Conservation (phyloP, 805 yeast species). For the Schizosaccharomyces cryophilus region DNA sequence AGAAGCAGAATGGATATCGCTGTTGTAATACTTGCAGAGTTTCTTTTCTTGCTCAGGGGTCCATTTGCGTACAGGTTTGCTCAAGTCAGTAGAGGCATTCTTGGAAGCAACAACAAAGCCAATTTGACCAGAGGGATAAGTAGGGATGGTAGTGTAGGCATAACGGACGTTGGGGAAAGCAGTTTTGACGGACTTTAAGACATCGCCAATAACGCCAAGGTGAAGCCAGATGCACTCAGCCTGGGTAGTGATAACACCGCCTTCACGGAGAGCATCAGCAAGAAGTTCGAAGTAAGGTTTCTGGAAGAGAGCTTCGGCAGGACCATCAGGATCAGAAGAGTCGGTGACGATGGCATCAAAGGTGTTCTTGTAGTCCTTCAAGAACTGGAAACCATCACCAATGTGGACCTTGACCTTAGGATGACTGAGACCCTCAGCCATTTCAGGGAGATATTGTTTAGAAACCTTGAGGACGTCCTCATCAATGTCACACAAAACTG, state of each 20-base stretch:
- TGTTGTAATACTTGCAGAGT: slow-evolving; percentile 60
- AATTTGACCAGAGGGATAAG: slow-evolving; percentile 90
- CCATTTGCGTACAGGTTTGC: slow-evolving; percentile 42
- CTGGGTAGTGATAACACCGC: slow-evolving; percentile 81
- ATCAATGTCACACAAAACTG: slow-evolving; percentile 82
- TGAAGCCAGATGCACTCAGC: slow-evolving; percentile 87
- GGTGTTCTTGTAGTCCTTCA: slow-evolving; percentile 57
- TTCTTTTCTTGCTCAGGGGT: slow-evolving; percentile 35
- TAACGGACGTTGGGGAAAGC: slow-evolving; percentile 83
- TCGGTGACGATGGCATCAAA: slow-evolving; percentile 93
- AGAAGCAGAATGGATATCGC: slow-evolving; percentile 63
- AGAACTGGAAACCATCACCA: slow-evolving; percentile 94
- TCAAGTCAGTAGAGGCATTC: slow-evolving; percentile 38
- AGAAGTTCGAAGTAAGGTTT: slow-evolving; percentile 71
- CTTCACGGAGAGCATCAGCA: slow-evolving; percentile 65
- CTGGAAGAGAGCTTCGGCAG: slow-evolving; percentile 84
- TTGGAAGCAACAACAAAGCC: slow-evolving; percentile 95
- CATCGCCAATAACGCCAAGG: slow-evolving; percentile 54
- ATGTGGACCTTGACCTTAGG: slow-evolving; percentile 78
- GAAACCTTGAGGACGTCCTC: slow-evolving; percentile 45
- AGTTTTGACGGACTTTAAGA: slow-evolving; percentile 56
- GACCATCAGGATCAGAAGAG: slow-evolving; percentile 96
- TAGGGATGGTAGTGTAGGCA: slow-evolving; percentile 80
- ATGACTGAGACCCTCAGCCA: slow-evolving; percentile 63
- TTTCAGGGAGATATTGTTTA: slow-evolving; percentile 64